Base-by-base conservation (phyloP, 495 filamentous ascomycete species). In the Penicillium fimorum region DNA sequence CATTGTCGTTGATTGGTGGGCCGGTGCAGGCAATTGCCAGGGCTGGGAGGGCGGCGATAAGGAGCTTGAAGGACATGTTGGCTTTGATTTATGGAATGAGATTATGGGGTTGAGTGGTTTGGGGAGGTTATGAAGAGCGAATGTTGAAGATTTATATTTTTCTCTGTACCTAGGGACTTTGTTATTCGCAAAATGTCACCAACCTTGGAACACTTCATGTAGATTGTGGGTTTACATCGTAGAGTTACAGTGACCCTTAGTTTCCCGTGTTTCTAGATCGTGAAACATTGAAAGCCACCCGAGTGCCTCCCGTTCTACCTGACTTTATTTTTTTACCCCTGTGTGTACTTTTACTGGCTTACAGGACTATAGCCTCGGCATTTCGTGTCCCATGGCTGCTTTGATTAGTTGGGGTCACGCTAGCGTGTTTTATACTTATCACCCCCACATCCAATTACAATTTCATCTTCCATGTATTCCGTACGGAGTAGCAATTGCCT, bases 1-100 rank as follows among this genome's bases (percentile, higher is more conserved):
- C 73, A 12, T 70, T 69, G 15, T 52, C 47, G 57, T 77, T 79
- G 50, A 73, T 62, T 38, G 56, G 51, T 1, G 71, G 70, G 4
- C 71, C 69, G 47, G 53, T 47, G 63, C 71, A 73, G 49, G 61
- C 55, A 32, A 60, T 40, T 44, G 50, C 47, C 30, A 62, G 46
- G 35, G 57, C 48, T 18, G 51, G 57, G 43, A 65, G 50, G 29
- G 47, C 15, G 33, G 55, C 44, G 27, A 61, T 27, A 18, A 60
- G 47, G 22, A 53, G 11, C 20, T 59, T 59, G 51, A 59, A 44
- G 12, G 50, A 55, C 57, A 59, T 59, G 5, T 30, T 48, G 56
- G n/a, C 6, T 17, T 29, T 47, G 11, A 27, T 9, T 18, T 10
- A 20, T 25, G 45, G 15, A 3, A 5, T 24, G 18, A 13, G 8